Evolutionary conservation across 805 yeast genomes (phyloP), one percentile per base, ranked within the genome.

Genomic region (Cyberlindnera petersonii): DNA sequence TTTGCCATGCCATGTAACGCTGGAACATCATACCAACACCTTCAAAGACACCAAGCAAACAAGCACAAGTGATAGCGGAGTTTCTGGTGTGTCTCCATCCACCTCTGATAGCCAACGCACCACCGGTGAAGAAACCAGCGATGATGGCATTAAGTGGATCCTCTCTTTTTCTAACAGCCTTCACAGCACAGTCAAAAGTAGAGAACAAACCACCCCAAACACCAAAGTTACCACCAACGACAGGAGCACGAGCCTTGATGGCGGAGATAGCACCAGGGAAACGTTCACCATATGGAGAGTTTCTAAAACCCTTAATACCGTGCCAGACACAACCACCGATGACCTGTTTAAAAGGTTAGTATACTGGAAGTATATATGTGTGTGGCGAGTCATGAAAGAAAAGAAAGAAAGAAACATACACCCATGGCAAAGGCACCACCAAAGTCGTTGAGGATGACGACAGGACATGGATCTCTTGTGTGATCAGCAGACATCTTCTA

Each of bases 401-500:
- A 28, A 9, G 23, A 10, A 7, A n/a, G 19, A 10, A 28, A 4
- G 17, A 17, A 16, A 46, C 49, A 7, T 42, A 46, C 96, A 69
- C 99, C 99, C 98, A 93, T 91, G 58, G 98, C 82, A 59, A 89
- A 93, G 42, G 98, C 98, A 64, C 97, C 98, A 61, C 99, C 99
- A 57, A 93, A 93, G 71, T 93, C 99, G 66, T 82, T 91, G 50
- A 93, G 70, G 51, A 93, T 87, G 43, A 93, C 97, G 51, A 91
- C 75, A 41, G 99, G 99, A 69, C 99, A 93, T 55, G 99, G 99
- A 64, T 93, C 99, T 78, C 98, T 86, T 31, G 96, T 79, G 67
- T 93, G 98, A 69, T 93, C 98, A 40, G 96, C 95, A 33, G 94
- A 83, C 89, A 84, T 82, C 22, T 24, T 61, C 24, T 13, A 17